Base-by-base conservation (phyloP, 192 early-diverging fungal species). In the Podila clonocystis region DNA sequence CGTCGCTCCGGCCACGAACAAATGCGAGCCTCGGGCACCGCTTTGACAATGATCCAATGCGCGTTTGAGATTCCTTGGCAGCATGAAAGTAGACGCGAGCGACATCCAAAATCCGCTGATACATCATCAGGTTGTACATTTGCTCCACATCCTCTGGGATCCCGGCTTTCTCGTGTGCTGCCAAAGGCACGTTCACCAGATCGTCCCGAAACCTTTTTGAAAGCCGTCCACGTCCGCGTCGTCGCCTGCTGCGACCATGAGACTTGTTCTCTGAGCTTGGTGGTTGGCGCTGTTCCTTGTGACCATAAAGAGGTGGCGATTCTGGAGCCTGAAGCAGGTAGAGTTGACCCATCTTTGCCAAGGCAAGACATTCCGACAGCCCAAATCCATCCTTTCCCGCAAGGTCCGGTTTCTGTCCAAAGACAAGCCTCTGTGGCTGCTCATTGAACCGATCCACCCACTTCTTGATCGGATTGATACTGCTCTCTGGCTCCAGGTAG, bases 51-150 rank as follows among this genome's bases (percentile, higher is more conserved):
- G 9, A 24, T 33, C 22, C 29, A n/a, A 11, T 62, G 64, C 0
- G 38, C 55, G 41, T 17, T 49, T 22, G 26, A 22, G 28, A 22
- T 9, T 30, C 15, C 48, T 4, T 30, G 72, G 49, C n/a, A 55
- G 52, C 52, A 57, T 63, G 31, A 55, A 59, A 0, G 62, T 77
- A n/a, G 45, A 41, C 9, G 13, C 75, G 75, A 9, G 59, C 38
- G 2, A 59, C 33, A 17, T 30, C 26, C 20, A 79, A 50, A 5
- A 79, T 60, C 19, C 55, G 60, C n/a, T 72, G 58, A 11, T 72
- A 79, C 75, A 72, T 79, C 33, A 17, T 58, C 4, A 72, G 60
- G 24, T 67, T 79, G 31, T 58, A 79, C 75, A 79, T 79, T 19
- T 63, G 48, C 9, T 79, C 70, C 20, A 79, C n/a, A 9, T 62